Evolutionary conservation across 2,329 filamentous ascomycete genomes (phyloP), one percentile per base, ranked within the genome.

Genomic region (Alternaria sp.): DNA sequence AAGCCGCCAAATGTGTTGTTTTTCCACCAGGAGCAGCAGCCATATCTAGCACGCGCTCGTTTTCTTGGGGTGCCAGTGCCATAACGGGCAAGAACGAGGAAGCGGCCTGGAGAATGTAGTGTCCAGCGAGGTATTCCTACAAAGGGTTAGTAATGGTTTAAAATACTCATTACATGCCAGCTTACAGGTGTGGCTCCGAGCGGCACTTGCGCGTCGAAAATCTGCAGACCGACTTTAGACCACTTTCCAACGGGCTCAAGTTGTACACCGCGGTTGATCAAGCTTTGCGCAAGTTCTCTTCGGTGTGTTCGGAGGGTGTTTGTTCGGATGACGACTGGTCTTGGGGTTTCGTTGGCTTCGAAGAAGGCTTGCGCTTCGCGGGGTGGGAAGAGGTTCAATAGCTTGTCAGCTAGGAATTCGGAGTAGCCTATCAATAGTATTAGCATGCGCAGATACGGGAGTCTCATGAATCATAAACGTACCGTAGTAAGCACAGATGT

Each of bases 301-400:
- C 89, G 84, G 74, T 90, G 88, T 15, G 89, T 90, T 72, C 93
- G 91, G 63, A 99, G 88, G 9, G 95, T 99, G 82, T 99, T 99
- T 67, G 96, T 98, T 76, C 96, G 90, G 78, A 99, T 96, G 69
- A 99, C 96, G 62, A 99, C 90, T 5, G 96, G 96, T 55, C 96
- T 89, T 14, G 94, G 89, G 26, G 92, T 94, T 83, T 99, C 96
- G 89, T 99, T 99, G 74, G 95, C 95, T 83, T 99, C 96, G 83
- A 99, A 98, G 83, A 99, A 99, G 58, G 94, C 94, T 72, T 98
- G 96, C 0, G 96, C 96, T 83, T 99, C 96, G 72, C 91, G 90
- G 0, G 96, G 93, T 2, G 94, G 89, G 83, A 99, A 98, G 7
- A 99, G 89, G 76, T 91, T 90, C 83, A 94, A 94, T 15, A 99